Base-by-base conservation (phyloP, 2,329 filamentous ascomycete genomes). In the Scedosporium dehoogii region DNA sequence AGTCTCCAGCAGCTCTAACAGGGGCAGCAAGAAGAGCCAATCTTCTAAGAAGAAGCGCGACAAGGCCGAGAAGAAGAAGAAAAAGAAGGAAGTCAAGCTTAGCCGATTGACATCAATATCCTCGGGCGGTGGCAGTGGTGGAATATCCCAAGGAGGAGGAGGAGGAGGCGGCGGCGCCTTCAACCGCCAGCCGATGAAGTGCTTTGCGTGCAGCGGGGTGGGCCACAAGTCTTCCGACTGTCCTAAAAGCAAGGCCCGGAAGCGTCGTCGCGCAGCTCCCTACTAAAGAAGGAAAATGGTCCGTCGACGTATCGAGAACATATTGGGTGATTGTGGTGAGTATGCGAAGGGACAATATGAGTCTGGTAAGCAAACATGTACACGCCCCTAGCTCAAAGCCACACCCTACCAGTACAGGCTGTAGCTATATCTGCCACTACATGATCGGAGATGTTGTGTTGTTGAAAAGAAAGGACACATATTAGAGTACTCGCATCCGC, bases 161-260 rank as follows among this genome's bases (percentile, higher is more conserved):
- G 44, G 44, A 48, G 27, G n/a, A n/a, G 42, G 48, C 4, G 18
- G 6, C n/a, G 38, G 58, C 38, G 42, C 42, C 33, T 16, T 58
- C 27, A 16, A 6, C 55, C 55, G 46, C 7, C 51, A 55, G 48
- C 9, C 25, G 16, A 61, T 61, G 48, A 42, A 46, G 23, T 62
- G 60, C n/a, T 62, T 46, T 18, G 33, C 29, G 6, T 62, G 60
- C 29, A 55, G 48, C 25, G 60, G 53, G 41, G 10, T 21, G 14
- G 60, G 60, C 38, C 60, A 62, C 53, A 62, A 38, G 60, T 46
- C 53, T 9, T 21, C 42, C 16, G 44, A 62, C 27, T 62, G 60
- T 33, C 60, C 60, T 6, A 62, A 61, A 42, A 53, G 27, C 12
- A 61, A 56, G 14, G 33, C 23, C 25, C 55, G 55, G 4, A 58